Evolutionary conservation across 148 eudicot species (phyloP), one percentile per base, ranked within the genome.

Genomic region (Agrostemma githago): DNA sequence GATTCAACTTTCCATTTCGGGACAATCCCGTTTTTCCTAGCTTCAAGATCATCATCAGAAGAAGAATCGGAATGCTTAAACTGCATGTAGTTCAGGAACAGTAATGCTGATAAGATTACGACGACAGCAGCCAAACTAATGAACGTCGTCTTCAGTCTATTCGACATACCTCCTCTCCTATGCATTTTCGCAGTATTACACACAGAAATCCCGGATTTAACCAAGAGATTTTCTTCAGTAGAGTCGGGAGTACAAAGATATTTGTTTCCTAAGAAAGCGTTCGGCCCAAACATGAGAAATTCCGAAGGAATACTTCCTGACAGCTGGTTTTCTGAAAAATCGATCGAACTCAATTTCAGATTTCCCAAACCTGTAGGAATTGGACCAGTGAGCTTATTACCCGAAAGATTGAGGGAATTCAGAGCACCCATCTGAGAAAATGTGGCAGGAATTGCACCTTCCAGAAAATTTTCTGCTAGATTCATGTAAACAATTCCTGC

Each of bases 381-480:
- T 2, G 81, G 59, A 61, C 99, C 99, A 0, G 74, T 64, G 17
- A 95, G 90, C 72, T 41, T 64, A 70, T 95, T 95, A 34, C 82
- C 76, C 5, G 99, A 95, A 77, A 95, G 89, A 79, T 95, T 95
- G 60, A 95, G 83, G 41, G 99, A 88, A 77, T 95, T 95, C 82
- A 95, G 78, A 20, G 88, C 85, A 74, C 68, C 51, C 79, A 90
- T 87, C 21, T 68, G 74, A 9, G 89, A 75, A 46, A 95, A 79
- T 14, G 84, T 72, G 59, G 62, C 64, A 1, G 99, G 99, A 64
- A 95, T 90, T 3, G n/a, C 60, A 63, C 92, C 96, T 61, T 70
- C 76, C 8, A 95, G 74, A 20, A 69, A 81, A 78, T 95, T 95
- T 19, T 74, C 76, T 9, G 94, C 93, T 10, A 95, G 88, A 79